Evolutionary conservation across 495 filamentous ascomycete genomes (phyloP).

Genomic region (Penicillium waksmanii): DNA sequence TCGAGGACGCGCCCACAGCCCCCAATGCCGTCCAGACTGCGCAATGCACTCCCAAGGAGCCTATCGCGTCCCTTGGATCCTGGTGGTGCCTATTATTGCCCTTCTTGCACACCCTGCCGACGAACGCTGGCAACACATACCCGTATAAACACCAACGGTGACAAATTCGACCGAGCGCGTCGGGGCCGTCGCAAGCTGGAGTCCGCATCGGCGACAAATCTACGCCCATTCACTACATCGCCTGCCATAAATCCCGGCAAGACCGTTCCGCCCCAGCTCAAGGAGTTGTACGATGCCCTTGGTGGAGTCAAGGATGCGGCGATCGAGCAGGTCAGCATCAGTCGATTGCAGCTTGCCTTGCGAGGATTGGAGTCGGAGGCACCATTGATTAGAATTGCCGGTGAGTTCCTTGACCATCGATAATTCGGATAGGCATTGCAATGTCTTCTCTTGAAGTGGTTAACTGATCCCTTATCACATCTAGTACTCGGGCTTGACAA

Average conservation of each 20-base stretch:
- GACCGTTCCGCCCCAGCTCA: conserved; percentile 41
- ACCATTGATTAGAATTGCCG: conserved; percentile 72
- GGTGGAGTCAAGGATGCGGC: conserved; percentile 63
- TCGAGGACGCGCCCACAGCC: conserved; percentile 17
- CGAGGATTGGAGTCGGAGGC: conserved; percentile 70
- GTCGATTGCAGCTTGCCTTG: conserved; percentile 78
- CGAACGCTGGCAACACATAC: conserved; percentile 38
- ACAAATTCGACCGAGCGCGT: conserved; percentile 16
- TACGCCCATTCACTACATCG: conserved; percentile 29
- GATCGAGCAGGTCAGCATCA: conserved; percentile 69
- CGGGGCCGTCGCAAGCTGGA: conserved; percentile 11
- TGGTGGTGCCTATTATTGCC: conserved; percentile 38
- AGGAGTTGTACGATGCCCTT: conserved; percentile 64
- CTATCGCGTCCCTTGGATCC: conserved; percentile 33
- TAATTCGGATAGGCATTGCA: not conserved
- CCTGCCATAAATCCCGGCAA: conserved; percentile 34
- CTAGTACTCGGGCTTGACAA: conserved; percentile 58
- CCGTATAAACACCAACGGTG: conserved; percentile 11
- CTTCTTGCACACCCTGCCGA: conserved; percentile 43
- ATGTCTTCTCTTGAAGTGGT: not conserved
- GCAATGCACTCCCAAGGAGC: conserved; percentile 43
- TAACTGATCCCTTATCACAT: conserved; percentile 4
- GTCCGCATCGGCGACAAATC: not conserved
- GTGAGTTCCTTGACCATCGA: conserved; percentile 34
- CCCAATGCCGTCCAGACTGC: conserved; percentile 48